Percentiles rank a stretch among this genome's conserved stretches.
Conservation (phyloP, 352 stramenopile species). For the Phytophthora nicotianae region DNA sequence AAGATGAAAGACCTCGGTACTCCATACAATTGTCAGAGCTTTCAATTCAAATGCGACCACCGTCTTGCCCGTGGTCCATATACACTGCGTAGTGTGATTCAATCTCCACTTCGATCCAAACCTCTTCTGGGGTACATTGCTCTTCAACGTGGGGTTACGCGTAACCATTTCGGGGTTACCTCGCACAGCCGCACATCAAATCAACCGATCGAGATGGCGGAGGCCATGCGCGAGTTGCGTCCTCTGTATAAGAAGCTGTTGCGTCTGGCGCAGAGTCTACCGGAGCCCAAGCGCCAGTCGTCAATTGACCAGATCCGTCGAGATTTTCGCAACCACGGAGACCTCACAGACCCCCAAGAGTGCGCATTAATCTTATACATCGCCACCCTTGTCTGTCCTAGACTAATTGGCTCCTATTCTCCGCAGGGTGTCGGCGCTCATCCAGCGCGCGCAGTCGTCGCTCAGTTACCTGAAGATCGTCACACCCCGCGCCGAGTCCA, state of each 20-base stretch:
- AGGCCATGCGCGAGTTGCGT: conserved; percentile 48
- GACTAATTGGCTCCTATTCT: conserved; percentile 1
- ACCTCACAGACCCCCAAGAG: conserved; percentile 68
- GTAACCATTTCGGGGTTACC: background rate
- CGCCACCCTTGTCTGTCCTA: background rate
- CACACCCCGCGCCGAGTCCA: conserved; percentile 61
- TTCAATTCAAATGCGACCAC: too few relatives aligned
- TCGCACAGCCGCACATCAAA: background rate
- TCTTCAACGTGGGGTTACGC: background rate
- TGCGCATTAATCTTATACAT: conserved; percentile 34
- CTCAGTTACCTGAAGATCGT: conserved; percentile 89
- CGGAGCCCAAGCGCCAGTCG: conserved; percentile 63
- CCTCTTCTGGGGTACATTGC: too few relatives aligned
- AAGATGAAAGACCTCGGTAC: too few relatives aligned
- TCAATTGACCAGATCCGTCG: conserved; percentile 75
- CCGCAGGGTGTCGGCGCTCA: conserved; percentile 60
- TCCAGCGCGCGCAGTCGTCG: conserved; percentile 83
- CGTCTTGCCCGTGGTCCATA: too few relatives aligned
- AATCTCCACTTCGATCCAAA: too few relatives aligned
- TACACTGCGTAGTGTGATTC: too few relatives aligned
- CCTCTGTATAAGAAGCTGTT: conserved; percentile 89
- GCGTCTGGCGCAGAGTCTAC: conserved; percentile 74
- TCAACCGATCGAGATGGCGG: conserved; percentile 28
- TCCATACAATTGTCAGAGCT: too few relatives aligned
- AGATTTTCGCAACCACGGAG: conserved; percentile 73